phyloP scores from a whole-genome alignment of 1,284 basidiomycete genomes.

The Coniferiporia sulphurascens region DNA sequence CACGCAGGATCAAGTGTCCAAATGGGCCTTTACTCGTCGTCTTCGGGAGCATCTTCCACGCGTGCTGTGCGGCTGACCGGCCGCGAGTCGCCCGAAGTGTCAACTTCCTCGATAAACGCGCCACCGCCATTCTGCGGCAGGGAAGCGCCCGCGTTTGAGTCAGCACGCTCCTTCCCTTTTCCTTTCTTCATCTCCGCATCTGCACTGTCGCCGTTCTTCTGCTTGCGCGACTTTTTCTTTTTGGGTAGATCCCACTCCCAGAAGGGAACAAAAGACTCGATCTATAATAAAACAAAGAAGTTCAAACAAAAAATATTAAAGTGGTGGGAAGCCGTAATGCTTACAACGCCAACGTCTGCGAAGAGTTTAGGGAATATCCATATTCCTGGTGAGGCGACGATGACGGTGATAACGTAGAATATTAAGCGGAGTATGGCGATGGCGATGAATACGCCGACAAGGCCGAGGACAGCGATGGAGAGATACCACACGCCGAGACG shows the following conservation, averaged over 20 bases:
- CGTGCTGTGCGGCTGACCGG: constrained; percentile 56
- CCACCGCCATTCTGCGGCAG: constrained; percentile 24
- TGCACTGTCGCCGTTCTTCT: constrained; percentile 46
- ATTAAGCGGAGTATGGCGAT: constrained; percentile 91
- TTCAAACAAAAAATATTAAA: neutral
- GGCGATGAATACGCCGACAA: constrained; percentile 89
- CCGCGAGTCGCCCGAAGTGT: constrained; percentile 49
- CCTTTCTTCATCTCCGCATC: constrained; percentile 21
- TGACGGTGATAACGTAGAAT: constrained; percentile 89
- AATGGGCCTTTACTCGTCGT: constrained; percentile 14
- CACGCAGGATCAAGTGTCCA: neutral
- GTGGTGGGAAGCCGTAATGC: constrained; percentile 33
- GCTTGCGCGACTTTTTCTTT: constrained; percentile 79
- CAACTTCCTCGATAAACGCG: constrained; percentile 51
- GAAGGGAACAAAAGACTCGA: constrained; percentile 95
- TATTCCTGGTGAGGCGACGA: constrained; percentile 86
- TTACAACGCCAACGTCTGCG: constrained; percentile 96
- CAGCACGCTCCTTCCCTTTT: constrained; percentile 22
- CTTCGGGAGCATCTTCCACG: constrained; percentile 57
- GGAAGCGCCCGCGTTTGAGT: constrained; percentile 11
- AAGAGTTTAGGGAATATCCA: constrained; percentile 99
- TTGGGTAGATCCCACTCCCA: constrained; percentile 98
- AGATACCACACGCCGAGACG: constrained; percentile 97
- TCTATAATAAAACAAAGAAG: constrained; percentile 46
- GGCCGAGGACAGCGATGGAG: constrained; percentile 80